Evolutionary conservation across 1,139 yeast genomes (phyloP).

Genomic region (Candida tetrigidarum): DNA sequence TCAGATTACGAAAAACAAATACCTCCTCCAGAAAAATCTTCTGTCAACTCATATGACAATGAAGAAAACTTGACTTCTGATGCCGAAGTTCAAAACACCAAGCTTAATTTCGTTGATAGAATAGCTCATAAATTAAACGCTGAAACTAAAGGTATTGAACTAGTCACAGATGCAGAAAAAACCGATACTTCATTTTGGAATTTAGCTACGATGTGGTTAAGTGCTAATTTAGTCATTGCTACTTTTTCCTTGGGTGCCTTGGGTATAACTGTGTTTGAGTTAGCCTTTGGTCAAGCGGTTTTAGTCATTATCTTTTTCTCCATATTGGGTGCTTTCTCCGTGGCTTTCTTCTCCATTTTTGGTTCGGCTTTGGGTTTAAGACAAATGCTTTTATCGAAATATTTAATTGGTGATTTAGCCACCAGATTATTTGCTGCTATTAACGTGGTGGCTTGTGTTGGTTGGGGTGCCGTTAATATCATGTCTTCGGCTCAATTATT

Average conservation of each 20-base stretch:
- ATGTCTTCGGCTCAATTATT: constrained; percentile 88
- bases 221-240: constrained; percentile 89
- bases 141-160: constrained; percentile 72
- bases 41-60: constrained; percentile 13
- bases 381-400: constrained; percentile 84
- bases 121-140: constrained; percentile 47
- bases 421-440: constrained; percentile 79
- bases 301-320: constrained; percentile 72
- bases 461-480: constrained; percentile 95
- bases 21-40: constrained; percentile 11
- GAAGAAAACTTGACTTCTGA: constrained; percentile 11
- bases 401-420: constrained; percentile 73
- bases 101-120: constrained; percentile 24
- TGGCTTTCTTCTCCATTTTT: constrained; percentile 80
- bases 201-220: constrained; percentile 91
- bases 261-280: constrained; percentile 60
- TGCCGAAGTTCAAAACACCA: constrained; percentile 15
- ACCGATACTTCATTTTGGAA: constrained; percentile 62
- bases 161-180: constrained; percentile 69
- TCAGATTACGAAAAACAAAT: constrained; percentile 10
- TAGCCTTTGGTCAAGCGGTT: constrained; percentile 69
- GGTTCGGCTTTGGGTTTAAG: constrained; percentile 88
- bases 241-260: constrained; percentile 82
- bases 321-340: constrained; percentile 72
- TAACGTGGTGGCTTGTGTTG: constrained; percentile 86